Evolutionary conservation across 2,329 filamentous ascomycete species (phyloP).

Genomic region (Rhynchosporium graminicola): DNA sequence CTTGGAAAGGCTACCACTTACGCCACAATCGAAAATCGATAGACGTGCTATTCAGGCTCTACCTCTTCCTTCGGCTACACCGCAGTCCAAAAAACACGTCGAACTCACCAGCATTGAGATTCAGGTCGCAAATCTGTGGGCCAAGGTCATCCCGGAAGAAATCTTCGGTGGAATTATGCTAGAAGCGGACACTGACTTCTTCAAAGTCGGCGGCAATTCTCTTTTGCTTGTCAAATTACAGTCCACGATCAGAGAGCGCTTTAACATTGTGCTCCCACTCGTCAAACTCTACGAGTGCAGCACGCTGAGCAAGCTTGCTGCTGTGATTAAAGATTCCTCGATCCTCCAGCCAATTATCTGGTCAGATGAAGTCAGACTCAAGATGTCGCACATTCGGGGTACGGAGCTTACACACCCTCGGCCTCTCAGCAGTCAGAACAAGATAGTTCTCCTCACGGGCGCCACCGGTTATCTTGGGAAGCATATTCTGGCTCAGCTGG

Average conservation of each 20-base stretch:
- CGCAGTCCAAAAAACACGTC: background rate
- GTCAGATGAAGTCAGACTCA: background rate
- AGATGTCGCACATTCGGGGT: background rate
- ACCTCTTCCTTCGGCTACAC: background rate
- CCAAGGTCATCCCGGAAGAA: background rate
- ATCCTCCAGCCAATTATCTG: background rate
- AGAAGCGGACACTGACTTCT: constrained; percentile 35
- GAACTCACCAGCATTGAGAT: background rate
- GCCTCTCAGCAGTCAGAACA: background rate
- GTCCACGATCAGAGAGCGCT: constrained; percentile 27
- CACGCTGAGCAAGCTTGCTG: constrained; percentile 31
- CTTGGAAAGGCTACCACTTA: constrained; percentile 39
- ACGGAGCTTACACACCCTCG: background rate
- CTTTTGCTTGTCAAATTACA: constrained; percentile 40
- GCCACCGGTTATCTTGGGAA: constrained; percentile 46
- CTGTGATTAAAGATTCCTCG: background rate
- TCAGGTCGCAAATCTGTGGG: background rate
- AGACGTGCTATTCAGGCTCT: constrained; percentile 28
- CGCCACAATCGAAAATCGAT: constrained; percentile 40
- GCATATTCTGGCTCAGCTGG: constrained; percentile 43
- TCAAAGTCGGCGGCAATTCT: constrained; percentile 43
- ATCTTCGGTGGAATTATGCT: background rate
- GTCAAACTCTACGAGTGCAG: constrained; percentile 30
- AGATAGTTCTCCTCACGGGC: constrained; percentile 43
- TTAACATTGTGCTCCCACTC: constrained; percentile 30